Conservation (phyloP, 2,329 filamentous ascomycete genomes). For the Cryphonectria carpinicola region DNA sequence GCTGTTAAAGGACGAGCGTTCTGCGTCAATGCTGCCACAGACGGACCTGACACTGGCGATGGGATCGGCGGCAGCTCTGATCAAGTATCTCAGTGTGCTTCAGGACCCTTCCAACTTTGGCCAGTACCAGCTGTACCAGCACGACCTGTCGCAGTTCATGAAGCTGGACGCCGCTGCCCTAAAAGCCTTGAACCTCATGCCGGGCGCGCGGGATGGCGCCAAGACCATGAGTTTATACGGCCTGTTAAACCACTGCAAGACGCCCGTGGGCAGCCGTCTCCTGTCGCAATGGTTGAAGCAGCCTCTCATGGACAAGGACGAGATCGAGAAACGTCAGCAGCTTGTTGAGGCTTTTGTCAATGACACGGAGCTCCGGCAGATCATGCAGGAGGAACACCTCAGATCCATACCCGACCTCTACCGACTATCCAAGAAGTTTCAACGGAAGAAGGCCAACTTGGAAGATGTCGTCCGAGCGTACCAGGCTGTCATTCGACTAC, state of each 20-base stretch:
- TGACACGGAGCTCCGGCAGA: slow-evolving; percentile 91
- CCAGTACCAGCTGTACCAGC: slow-evolving; percentile 95
- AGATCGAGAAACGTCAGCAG: slow-evolving; percentile 90
- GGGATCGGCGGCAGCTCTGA: slow-evolving; percentile 89
- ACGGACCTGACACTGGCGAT: slow-evolving; percentile 95
- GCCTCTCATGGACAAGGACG: slow-evolving; percentile 85
- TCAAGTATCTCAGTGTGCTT: slow-evolving; percentile 90
- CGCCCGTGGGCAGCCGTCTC: slow-evolving; percentile 85
- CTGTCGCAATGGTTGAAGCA: slow-evolving; percentile 98
- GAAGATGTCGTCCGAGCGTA: slow-evolving; percentile 97
- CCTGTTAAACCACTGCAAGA: slow-evolving; percentile 96
- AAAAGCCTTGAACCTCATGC: slow-evolving; percentile 96
- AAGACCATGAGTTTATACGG: slow-evolving; percentile 98
- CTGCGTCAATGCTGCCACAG: slow-evolving; percentile 77
- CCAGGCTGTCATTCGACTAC: slow-evolving; percentile 89
- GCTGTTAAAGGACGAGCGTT: slow-evolving; percentile 83
- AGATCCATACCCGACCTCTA: slow-evolving; percentile 93
- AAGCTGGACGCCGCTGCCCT: slow-evolving; percentile 94
- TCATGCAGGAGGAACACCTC: slow-evolving; percentile 94
- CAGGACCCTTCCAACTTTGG: slow-evolving; percentile 95
- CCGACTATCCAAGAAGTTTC: slow-evolving; percentile 90
- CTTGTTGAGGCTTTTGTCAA: slow-evolving; percentile 93
- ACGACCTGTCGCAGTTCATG: slow-evolving; percentile 97
- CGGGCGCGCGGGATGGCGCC: slow-evolving; percentile 88
- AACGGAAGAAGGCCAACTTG: slow-evolving; percentile 85